phyloP scores from a whole-genome alignment of 1,284 basidiomycete species.

The Coniophora puteana region DNA sequence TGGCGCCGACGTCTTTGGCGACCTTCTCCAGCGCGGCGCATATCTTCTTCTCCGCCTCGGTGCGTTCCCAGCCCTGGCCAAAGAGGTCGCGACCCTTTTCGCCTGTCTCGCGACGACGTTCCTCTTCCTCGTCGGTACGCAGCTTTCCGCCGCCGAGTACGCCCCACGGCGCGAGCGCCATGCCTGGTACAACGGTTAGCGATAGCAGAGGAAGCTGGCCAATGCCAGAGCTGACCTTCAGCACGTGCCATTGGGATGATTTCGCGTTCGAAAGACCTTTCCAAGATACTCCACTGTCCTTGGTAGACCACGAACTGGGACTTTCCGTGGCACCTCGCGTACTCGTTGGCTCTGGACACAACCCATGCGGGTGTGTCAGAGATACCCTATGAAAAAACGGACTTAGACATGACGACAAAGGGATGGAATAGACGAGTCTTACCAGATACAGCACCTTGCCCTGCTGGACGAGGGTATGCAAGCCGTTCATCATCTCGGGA shows the following conservation, averaged over 20 bases:
- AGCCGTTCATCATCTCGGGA: slow-evolving; percentile 48
- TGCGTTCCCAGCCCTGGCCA: slow-evolving; percentile 18
- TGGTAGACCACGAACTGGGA: slow-evolving; percentile 57
- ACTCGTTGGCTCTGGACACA: slow-evolving; percentile 48
- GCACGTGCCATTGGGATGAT: slow-evolving; percentile 53
- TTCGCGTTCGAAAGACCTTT: slow-evolving; percentile 55
- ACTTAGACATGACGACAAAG: slow-evolving; percentile 11
- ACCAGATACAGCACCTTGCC: slow-evolving; percentile 46
- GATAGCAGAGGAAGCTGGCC: neutral
- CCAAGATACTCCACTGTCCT: slow-evolving; percentile 47
- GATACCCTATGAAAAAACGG: slow-evolving; percentile 21
- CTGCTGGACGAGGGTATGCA: slow-evolving; percentile 39
- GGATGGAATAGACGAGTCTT: neutral
- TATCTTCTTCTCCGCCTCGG: slow-evolving; percentile 22
- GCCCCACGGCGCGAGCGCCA: slow-evolving; percentile 34
- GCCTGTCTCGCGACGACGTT: slow-evolving; percentile 11
- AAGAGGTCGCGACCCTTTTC: slow-evolving; percentile 16
- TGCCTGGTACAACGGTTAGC: slow-evolving; percentile 25
- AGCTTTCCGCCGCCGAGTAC: slow-evolving; percentile 29
- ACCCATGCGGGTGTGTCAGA: slow-evolving; percentile 54
- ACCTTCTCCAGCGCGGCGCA: slow-evolving; percentile 24
- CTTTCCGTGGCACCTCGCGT: slow-evolving; percentile 43
- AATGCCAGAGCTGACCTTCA: slow-evolving; percentile 25
- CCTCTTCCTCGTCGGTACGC: slow-evolving; percentile 21
- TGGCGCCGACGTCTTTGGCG: slow-evolving; percentile 14